These are phyloP conservation scores for Talaromyces sp. DNA, from an alignment of 2,329 filamentous ascomycete genomes.

Conservation along the genomic window DNA sequence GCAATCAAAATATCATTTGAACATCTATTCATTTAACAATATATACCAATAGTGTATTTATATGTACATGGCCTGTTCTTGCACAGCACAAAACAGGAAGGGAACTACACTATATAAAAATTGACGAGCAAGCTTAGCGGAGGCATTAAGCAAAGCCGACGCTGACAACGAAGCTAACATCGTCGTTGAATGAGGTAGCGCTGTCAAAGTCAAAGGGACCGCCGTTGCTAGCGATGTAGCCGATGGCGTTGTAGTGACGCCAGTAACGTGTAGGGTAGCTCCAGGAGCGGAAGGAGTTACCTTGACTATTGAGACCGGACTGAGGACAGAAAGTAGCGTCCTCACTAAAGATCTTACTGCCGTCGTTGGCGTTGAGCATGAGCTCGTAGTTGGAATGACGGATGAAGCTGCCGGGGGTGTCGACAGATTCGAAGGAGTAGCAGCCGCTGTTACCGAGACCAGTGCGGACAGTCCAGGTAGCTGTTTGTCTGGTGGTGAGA, in stretches of 20 bases:
- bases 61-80: background rate
- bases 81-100: background rate
- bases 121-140: background rate
- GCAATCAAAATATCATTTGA: background rate
- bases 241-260: conserved; percentile 51
- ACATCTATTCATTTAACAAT: background rate
- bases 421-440: conserved; percentile 59
- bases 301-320: conserved; percentile 50
- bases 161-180: conserved; percentile 52
- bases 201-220: conserved; percentile 56
- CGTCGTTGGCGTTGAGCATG: conserved; percentile 50
- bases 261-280: conserved; percentile 59
- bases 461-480: conserved; percentile 53
- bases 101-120: background rate
- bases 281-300: conserved; percentile 56
- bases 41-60: background rate
- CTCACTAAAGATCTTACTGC: conserved; percentile 55
- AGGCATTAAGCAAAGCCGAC: conserved; percentile 42
- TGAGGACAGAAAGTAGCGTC: conserved; percentile 63
- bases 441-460: conserved; percentile 58
- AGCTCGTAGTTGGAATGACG: conserved; percentile 56
- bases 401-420: conserved; percentile 58
- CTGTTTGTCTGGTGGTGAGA: conserved; percentile 49
- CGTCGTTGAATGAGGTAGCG: conserved; percentile 49
- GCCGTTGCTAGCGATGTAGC: conserved; percentile 53